Evolutionary conservation across 148 eudicot species (phyloP), one percentile per base, ranked within the genome.

Genomic region (Fallopia convolvulus): DNA sequence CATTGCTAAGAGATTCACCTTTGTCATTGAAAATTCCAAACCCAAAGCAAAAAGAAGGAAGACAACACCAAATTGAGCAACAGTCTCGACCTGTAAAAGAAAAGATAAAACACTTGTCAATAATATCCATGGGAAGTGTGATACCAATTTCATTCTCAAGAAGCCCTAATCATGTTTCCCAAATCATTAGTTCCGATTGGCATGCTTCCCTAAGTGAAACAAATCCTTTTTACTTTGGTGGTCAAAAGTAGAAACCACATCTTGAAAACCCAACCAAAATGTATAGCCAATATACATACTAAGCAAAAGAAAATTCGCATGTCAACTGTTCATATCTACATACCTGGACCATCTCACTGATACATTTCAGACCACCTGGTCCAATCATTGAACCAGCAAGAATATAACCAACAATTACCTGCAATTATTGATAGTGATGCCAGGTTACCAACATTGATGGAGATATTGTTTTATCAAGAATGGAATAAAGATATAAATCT

Each of bases 341-440:
- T 83, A 94, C 98, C 97, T 94, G 99, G 63, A 96, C 99, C 97
- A 96, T 84, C 83, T 96, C 99, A 86, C 93, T 91, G 76, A 96
- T 87, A 79, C 84, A 93, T 53, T 89, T 90, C 74, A 96, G 81
- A 78, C 99, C 99, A 63, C 99, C 99, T 53, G 99, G 99, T 75
- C 99, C 99, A 78, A 96, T 77, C 78, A 96, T 76, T 75, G 99
- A 96, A 50, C 99, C 99, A 6, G 99, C 99, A 70, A 96, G 94
- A 81, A 96, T 94, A 80, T 96, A 96, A 66, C 99, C 99, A 79
- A 93, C 98, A 84, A 96, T 93, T 30, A 93, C 98, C 99, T 96
- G 78, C 79, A 78, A 74, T 76, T 75, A 20, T 41, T 68, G 72
- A 21, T 13, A 36, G 46, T 36, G 72, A 33, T 14, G 70, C 4